Evolutionary conservation across 192 early-diverging fungal genomes (phyloP).

Genomic region (Podila epigama): DNA sequence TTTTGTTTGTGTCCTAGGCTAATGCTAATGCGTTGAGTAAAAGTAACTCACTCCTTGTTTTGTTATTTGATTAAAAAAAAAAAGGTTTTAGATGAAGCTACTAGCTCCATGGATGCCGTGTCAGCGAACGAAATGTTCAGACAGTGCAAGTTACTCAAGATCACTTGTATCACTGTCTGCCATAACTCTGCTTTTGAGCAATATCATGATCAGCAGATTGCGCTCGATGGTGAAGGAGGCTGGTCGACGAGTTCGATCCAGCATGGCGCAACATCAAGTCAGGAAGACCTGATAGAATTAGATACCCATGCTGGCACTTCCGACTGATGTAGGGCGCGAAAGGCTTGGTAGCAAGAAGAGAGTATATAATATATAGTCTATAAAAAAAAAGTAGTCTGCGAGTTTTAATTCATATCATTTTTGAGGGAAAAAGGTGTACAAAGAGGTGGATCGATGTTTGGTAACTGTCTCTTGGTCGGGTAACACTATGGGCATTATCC

Average conservation of each 20-base stretch:
- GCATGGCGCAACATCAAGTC: not conserved
- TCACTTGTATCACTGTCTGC: slow-evolving; percentile 91
- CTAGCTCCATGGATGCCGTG: slow-evolving; percentile 66
- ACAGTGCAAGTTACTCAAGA: slow-evolving; percentile 64
- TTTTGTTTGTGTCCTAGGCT: not conserved
- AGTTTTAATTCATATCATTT: too few relatives aligned
- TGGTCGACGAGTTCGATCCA: slow-evolving; percentile 21
- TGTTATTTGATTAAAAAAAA: not conserved
- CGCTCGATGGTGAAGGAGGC: slow-evolving; percentile 23
- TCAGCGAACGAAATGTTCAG: slow-evolving; percentile 66
- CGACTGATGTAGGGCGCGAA: not conserved
- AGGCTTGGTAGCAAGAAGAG: too few relatives aligned
- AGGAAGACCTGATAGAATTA: slow-evolving; percentile 1
- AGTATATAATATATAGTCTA: too few relatives aligned
- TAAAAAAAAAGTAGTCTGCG: too few relatives aligned
- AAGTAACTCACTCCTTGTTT: not conserved
- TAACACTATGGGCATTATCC: not conserved
- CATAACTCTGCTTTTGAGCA: slow-evolving; percentile 63
- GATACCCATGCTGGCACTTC: slow-evolving; percentile 1
- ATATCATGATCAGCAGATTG: slow-evolving; percentile 44
- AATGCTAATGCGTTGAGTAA: too few relatives aligned
- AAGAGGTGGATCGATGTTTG: too few relatives aligned
- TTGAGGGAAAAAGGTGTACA: too few relatives aligned
- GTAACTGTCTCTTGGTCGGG: too few relatives aligned
- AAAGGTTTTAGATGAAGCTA: slow-evolving; percentile 72